Base-by-base conservation (phyloP, 2,329 filamentous ascomycete genomes). In the Stachybotrys chlorohalonatus region DNA sequence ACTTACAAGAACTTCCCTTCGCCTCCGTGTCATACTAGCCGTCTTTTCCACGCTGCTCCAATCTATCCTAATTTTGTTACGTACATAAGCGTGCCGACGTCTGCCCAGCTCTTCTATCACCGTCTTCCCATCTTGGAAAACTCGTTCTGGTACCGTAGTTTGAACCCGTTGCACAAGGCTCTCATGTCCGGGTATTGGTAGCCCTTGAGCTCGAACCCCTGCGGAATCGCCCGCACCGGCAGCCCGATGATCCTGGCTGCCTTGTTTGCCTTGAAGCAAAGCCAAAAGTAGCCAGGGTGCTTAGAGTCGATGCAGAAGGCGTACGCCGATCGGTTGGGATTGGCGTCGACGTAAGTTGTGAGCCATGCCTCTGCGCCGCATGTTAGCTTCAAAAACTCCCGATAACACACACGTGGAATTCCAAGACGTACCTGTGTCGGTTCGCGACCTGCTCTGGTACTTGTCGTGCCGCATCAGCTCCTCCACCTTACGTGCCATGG, bases 401-500 rank as follows among this genome's bases (percentile, higher is more conserved):
- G 17, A 49, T 53, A 11, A 39, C 47, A 50, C 45, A 8, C 36
- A 42, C 6, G 9, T 42, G 36, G 36, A 16, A 30, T 31, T n/a
- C 47, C 11, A 31, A 31, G 8, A 6, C 88, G 77, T 85, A 96
- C 93, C 92, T 59, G 91, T 89, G 65, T 94, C 88, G 57, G 84
- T 79, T 65, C 86, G 86, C 58, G 84, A 92, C 57, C 87, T 85
- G 59, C 83, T 83, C 73, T 95, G 90, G 77, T 89, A 99, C 72
- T 96, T 96, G 68, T 97, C 93, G 70, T 96, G 87, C 60, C 87
- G 83, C 79, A 90, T 94, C 77, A 99, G 86, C 76, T 99, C 93
- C 61, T 95, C 90, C 52, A 97, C 93, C 79, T 99, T 99, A 72
- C 87, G 89, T 16, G 91, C 89, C 94, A 97, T 99, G 53, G 92